Evolutionary conservation across 2,329 filamentous ascomycete genomes (phyloP), one percentile per base, ranked within the genome.

Genomic region (Herpotrichia juniperi): DNA sequence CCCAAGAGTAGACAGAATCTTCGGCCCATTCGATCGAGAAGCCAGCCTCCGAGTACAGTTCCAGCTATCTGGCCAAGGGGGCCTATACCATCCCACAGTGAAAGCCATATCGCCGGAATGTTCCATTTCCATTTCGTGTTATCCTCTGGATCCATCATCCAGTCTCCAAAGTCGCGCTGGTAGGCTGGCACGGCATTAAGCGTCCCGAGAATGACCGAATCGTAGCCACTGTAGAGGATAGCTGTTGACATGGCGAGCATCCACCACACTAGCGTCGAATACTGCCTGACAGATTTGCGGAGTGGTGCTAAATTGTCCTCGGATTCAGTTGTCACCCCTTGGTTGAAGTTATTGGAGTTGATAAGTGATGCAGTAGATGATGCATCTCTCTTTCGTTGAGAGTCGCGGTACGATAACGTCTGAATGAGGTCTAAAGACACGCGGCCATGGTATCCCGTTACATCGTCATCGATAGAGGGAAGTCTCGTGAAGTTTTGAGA

Each of bases 181-280:
- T 85, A 86, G 17, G 79, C 77, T 0, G 81, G 79, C 19, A 79
- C 80, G 2, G 81, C 78, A 56, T 83, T 86, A 50, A 87, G 76
- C 50, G 83, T 83, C 19, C 82, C 83, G 12, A 87, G 76, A 16
- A 59, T 42, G 16, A 42, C 51, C 1, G 46, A 46, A 21, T 59
- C 57, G 39, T 48, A 59, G 12, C 57, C 57, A 17, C 48, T 17
- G 39, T 57, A 56, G 6, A 59, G 44, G 31, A 59, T 53, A 3
- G 47, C 51, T 5, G 37, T 55, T 3, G 54, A 49, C 49, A 57
- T 53, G 42, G 35, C 46, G 10, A 59, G 48, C 44, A 53, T 48
- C 50, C 53, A 59, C 42, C 57, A 51, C 10, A 57, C 47, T 8
- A 55, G 37, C 24, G 40, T 55, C 11, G 48, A 53, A 37, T 59